A percentile compares a stretch with the other conserved stretches of the same genome.
Conservation (phyloP, 495 filamentous ascomycete genomes). For the Bacidia gigantensis region DNA sequence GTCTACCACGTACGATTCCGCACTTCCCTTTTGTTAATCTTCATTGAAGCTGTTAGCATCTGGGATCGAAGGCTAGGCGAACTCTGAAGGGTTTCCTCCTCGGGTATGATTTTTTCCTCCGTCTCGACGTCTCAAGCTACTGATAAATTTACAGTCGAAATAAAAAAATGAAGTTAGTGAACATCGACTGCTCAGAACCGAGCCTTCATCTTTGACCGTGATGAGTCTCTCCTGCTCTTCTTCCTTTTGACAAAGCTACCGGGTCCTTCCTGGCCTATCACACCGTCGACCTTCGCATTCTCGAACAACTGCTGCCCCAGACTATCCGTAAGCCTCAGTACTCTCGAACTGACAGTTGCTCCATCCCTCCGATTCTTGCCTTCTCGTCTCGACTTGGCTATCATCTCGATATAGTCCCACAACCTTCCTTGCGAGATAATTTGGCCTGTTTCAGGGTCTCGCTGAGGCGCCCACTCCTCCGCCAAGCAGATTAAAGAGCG, state of each 20-base stretch:
- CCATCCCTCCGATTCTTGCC: slow-evolving; percentile 92
- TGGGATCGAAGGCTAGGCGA: too few relatives aligned
- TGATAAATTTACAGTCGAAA: too few relatives aligned
- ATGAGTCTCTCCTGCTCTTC: background rate
- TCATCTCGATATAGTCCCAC: slow-evolving; percentile 83
- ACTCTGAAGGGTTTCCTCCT: too few relatives aligned
- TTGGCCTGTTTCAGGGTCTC: slow-evolving; percentile 41
- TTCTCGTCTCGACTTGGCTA: slow-evolving; percentile 68
- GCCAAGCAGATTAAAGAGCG: slow-evolving; percentile 51
- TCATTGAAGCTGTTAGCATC: too few relatives aligned
- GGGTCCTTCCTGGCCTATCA: background rate
- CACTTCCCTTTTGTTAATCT: background rate
- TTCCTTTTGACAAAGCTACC: background rate
- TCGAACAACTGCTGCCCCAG: slow-evolving; percentile 39
- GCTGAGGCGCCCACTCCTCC: slow-evolving; percentile 61
- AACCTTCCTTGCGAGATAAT: slow-evolving; percentile 58
- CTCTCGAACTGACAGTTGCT: slow-evolving; percentile 72
- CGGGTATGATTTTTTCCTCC: too few relatives aligned
- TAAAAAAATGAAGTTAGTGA: too few relatives aligned
- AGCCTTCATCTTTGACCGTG: background rate
- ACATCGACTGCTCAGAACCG: background rate
- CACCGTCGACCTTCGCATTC: slow-evolving; percentile 2
- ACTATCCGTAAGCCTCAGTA: slow-evolving; percentile 57
- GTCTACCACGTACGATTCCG: background rate
- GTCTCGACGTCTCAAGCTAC: too few relatives aligned